Conservation (phyloP, 345 rosid genomes). For the Gossypium anomalum region DNA sequence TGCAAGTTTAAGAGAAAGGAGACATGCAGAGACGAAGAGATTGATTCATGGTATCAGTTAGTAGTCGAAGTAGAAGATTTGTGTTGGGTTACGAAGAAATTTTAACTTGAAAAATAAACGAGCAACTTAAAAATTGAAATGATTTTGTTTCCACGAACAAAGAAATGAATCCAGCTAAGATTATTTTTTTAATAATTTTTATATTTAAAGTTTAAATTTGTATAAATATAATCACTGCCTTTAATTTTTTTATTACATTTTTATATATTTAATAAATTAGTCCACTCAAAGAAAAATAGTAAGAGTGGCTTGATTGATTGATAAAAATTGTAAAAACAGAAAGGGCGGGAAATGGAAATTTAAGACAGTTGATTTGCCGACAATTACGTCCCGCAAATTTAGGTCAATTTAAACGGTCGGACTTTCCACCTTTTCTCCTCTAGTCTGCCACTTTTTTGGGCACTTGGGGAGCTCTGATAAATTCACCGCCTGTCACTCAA, state of each 20-base stretch:
- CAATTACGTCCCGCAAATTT: slow-evolving; percentile 1
- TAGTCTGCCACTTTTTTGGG: neutral
- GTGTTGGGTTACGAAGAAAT: no score
- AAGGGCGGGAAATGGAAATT: neutral
- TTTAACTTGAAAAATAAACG: neutral
- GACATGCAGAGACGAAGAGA: neutral
- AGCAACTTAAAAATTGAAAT: neutral
- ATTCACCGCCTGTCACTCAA: neutral
- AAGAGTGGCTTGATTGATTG: neutral
- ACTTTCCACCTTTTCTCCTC: neutral
- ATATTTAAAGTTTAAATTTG: neutral
- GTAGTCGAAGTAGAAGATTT: no score
- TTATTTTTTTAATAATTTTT: neutral
- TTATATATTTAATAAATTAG: neutral
- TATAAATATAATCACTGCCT: no score
- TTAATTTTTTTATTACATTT: neutral
- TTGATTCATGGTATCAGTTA: no score
- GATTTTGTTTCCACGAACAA: neutral
- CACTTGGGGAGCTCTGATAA: neutral
- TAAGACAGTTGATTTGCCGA: neutral
- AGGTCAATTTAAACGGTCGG: slow-evolving; percentile 2
- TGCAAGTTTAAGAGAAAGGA: slow-evolving; percentile 6
- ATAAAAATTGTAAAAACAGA: neutral
- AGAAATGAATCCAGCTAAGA: neutral
- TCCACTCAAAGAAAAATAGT: neutral